Evolutionary conservation across 2,329 filamentous ascomycete species (phyloP).

Genomic region (Botrytis byssoidea): DNA sequence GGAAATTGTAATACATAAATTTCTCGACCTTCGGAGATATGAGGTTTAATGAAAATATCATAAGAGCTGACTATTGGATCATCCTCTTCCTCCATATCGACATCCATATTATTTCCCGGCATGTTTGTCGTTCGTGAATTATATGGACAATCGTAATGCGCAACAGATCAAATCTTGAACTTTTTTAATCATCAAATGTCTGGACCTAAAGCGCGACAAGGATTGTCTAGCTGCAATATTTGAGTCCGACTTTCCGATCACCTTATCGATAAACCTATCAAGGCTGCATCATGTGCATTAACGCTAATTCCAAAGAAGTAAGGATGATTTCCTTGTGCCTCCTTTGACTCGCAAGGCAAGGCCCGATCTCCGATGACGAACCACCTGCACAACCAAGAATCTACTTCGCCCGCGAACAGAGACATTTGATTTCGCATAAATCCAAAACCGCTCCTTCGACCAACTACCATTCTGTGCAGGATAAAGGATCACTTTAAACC

Average conservation of each 20-base stretch:
- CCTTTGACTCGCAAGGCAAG: slow-evolving; percentile 16
- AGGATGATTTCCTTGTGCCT: neutral
- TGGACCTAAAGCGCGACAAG: neutral
- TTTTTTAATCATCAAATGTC: slow-evolving; percentile 20
- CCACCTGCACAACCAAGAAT: slow-evolving; percentile 7
- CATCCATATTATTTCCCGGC: slow-evolving; percentile 10
- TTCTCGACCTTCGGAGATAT: slow-evolving; percentile 58
- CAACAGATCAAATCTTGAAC: neutral
- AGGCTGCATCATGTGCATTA: neutral
- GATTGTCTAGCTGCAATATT: slow-evolving; percentile 1
- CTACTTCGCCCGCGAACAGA: slow-evolving; percentile 14
- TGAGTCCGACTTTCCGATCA: neutral
- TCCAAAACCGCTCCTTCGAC: neutral
- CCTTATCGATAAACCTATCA: slow-evolving; percentile 3
- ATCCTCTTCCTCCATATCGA: slow-evolving; percentile 41
- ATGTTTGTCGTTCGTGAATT: slow-evolving; percentile 11
- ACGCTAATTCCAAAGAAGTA: neutral
- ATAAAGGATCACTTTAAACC: neutral
- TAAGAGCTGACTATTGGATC: slow-evolving; percentile 75
- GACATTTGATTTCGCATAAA: slow-evolving; percentile 9
- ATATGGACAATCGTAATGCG: neutral
- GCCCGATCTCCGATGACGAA: slow-evolving; percentile 14
- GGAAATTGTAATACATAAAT: slow-evolving; percentile 88
- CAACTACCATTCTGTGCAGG: neutral
- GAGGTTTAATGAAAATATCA: slow-evolving; percentile 81